Percentiles rank a stretch among this genome's conserved stretches.
Conservation (phyloP, 768 basidiomycete species). For the Boletus rufocinnamomeus region DNA sequence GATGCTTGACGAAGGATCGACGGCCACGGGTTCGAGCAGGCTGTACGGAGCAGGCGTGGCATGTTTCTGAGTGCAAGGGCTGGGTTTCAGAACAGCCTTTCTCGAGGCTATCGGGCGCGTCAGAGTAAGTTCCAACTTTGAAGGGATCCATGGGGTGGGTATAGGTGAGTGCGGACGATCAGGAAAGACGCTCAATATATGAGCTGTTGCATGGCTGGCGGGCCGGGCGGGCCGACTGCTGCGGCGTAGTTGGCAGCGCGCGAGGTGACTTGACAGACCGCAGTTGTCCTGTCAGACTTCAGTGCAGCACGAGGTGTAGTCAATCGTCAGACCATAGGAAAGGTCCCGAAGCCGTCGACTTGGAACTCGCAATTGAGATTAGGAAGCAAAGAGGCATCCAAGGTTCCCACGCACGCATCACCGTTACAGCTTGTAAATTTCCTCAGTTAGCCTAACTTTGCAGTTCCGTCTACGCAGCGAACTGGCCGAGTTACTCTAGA, state of each 20-base stretch:
- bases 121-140: conserved; percentile 11
- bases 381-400: too few species aligned
- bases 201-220: not conserved
- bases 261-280: not conserved
- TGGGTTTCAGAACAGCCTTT: conserved; percentile 17
- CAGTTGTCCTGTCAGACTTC: too few species aligned
- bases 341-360: not conserved
- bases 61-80: conserved; percentile 2
- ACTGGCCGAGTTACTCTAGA: too few species aligned
- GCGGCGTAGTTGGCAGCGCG: not conserved
- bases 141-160: conserved; percentile 16
- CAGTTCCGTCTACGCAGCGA: too few species aligned
- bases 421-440: too few species aligned
- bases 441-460: too few species aligned
- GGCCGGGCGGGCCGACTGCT: not conserved
- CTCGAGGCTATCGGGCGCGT: conserved; percentile 15
- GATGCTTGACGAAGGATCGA: conserved; percentile 14
- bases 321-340: too few species aligned
- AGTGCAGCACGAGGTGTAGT: not conserved
- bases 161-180: not conserved
- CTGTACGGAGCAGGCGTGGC: not conserved
- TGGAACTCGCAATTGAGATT: not conserved
- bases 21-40: not conserved
- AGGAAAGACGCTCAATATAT: not conserved
- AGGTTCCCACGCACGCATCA: not conserved